These are phyloP conservation scores for Plasmodium fragile DNA, from an alignment of 169 alveolate species.

Conservation along the genomic window DNA sequence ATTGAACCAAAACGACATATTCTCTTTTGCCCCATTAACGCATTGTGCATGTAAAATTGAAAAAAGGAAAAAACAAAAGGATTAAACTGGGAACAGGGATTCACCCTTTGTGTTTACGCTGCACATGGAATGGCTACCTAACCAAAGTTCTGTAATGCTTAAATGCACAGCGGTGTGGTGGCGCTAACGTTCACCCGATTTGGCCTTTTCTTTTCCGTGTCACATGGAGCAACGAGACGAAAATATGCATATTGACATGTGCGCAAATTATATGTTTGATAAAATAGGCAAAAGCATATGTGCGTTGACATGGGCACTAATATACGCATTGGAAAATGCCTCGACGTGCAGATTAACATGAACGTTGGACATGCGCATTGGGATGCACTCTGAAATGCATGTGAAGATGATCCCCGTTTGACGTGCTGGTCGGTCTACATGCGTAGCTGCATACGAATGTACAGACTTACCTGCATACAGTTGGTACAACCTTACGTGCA, in stretches of 20 bases:
- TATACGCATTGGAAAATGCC: neutral
- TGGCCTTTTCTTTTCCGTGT: neutral
- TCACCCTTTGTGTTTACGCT: neutral
- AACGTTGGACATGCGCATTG: neutral
- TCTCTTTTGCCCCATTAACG: neutral
- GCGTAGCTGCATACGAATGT: neutral
- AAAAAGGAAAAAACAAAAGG: neutral
- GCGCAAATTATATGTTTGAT: neutral
- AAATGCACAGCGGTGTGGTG: neutral
- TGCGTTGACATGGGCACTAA: neutral
- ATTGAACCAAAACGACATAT: neutral
- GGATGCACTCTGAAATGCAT: neutral
- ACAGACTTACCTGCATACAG: neutral
- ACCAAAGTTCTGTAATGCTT: neutral
- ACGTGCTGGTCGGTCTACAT: neutral
- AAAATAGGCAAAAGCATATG: neutral
- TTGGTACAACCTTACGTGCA: neutral
- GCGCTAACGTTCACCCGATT: neutral
- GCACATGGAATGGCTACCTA: neutral
- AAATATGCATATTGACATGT: neutral
- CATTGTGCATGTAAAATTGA: neutral
- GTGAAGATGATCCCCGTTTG: neutral
- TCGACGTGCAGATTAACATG: neutral
- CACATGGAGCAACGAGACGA: neutral
- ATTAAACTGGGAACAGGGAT: neutral